These are phyloP conservation scores for Gentiana dahurica DNA, from an alignment of 257 asterid genomes.

Conservation along the genomic window DNA sequence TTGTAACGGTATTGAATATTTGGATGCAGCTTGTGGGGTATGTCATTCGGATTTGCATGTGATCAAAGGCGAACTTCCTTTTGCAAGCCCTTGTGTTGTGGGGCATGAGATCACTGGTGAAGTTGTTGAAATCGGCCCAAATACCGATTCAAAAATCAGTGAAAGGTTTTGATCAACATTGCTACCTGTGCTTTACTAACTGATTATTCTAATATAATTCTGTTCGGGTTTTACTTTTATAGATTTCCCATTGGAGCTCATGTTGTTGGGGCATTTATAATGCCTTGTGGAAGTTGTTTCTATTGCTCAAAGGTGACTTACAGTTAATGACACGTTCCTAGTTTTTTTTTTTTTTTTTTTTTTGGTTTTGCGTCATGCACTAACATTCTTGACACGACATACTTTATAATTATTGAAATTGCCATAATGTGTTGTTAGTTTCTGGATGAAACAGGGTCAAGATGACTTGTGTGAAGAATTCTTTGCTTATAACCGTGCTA, in stretches of 20 bases:
- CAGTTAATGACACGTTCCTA: too few species aligned
- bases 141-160: slow-evolving; percentile 48
- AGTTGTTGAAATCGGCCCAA: slow-evolving; percentile 87
- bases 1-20: not conserved
- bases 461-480: slow-evolving; percentile 92
- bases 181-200: too few species aligned
- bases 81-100: slow-evolving; percentile 85
- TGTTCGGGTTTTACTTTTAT: slow-evolving; percentile 4
- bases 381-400: too few species aligned
- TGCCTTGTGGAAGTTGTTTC: slow-evolving; percentile 97
- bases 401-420: not conserved
- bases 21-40: slow-evolving; percentile 92
- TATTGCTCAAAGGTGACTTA: slow-evolving; percentile 70
- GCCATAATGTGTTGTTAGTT: not conserved
- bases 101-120: slow-evolving; percentile 99
- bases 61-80: slow-evolving; percentile 92
- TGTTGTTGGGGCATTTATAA: slow-evolving; percentile 95
- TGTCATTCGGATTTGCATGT: slow-evolving; percentile 98
- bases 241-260: slow-evolving; percentile 81
- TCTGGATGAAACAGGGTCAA: slow-evolving; percentile 70
- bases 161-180: slow-evolving; percentile 43
- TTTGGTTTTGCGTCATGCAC: not conserved
- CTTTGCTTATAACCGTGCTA: slow-evolving; percentile 90
- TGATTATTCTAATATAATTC: not conserved
- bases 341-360: not conserved